Evolutionary conservation across 768 basidiomycete species (phyloP), one percentile per base, ranked within the genome.

Genomic region (Asterophora parasitica): DNA sequence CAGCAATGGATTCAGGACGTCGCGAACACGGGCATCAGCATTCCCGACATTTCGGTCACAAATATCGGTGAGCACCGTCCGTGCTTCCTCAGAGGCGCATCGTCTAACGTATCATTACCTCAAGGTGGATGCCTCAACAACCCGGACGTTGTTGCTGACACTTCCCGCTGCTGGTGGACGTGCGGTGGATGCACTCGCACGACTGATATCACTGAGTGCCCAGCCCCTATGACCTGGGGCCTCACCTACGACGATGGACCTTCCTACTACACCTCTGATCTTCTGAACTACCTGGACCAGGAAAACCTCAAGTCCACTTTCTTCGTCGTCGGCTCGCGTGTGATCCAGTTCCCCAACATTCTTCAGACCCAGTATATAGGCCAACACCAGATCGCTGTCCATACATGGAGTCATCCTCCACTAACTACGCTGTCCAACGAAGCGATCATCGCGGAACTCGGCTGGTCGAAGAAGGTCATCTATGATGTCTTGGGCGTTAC

Each of bases 381-480:
- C 27, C 78, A 82, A 4, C 89, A 95, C 60, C 91, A 95, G 58
- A 78, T 93, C 54, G 83, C 81, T 1, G 75, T 77, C 8, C 76
- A 78, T 54, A 78, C 77, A 1, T 78, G 88, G 87, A 82, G 82
- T 44, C 91, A 92, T 63, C 74, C 81, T 3, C 54, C 73, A 6
- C 68, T 91, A 53, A 92, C 89, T 32, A 86, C 85, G 1, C 66
- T 85, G 48, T 71, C 83, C 33, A 92, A 85, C 60, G 87, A 91
- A 44, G 64, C 87, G 57, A 81, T 92, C 58, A 87, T 94, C 49
- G 91, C 90, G 35, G 91, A 93, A 63, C 71, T 95, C 30, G 90
- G 88, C 4, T 95, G 90, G 90, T 77, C 85, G 3, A 86, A 78
- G 66, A 85, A 93, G 67, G 73, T 84, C 48, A 92, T 95, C 66